A percentile compares a stretch with the other conserved stretches of the same genome.
Conservation (phyloP, 148 eudicot species). For the Beta vulgaris region DNA sequence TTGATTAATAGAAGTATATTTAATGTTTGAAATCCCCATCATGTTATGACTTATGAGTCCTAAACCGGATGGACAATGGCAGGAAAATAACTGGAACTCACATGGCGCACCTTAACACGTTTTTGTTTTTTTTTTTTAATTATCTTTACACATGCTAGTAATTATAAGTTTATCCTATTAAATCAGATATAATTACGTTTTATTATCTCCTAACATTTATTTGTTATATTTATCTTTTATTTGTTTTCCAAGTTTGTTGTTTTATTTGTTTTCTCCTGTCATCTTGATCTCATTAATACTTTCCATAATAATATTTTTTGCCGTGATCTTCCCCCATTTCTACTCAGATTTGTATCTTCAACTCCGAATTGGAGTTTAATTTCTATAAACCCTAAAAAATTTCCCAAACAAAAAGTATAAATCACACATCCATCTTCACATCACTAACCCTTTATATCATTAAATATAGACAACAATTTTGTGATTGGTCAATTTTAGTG, state of each 20-base stretch:
- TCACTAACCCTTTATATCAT: background rate
- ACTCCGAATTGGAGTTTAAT: background rate
- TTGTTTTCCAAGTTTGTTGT: background rate
- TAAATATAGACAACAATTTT: slow-evolving; percentile 4
- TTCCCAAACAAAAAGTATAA: slow-evolving; percentile 5
- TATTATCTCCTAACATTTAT: too few relatives aligned
- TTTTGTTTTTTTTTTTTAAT: too few relatives aligned
- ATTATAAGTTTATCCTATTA: background rate
- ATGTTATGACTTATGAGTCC: background rate
- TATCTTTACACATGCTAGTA: background rate
- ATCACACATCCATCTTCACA: background rate
- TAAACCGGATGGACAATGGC: too few relatives aligned
- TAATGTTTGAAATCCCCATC: background rate
- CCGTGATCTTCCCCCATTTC: background rate
- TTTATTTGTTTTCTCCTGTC: background rate
- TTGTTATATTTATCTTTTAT: background rate
- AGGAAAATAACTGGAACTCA: background rate
- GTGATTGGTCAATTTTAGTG: slow-evolving; percentile 25
- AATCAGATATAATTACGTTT: background rate
- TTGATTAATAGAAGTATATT: too few relatives aligned
- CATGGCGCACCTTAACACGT: background rate
- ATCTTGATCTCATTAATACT: background rate
- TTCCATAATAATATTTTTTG: background rate
- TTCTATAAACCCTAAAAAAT: slow-evolving; percentile 3
- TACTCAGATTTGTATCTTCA: background rate